Base-by-base conservation (phyloP, 1,284 basidiomycete genomes). In the Ceratobasidium sp. region DNA sequence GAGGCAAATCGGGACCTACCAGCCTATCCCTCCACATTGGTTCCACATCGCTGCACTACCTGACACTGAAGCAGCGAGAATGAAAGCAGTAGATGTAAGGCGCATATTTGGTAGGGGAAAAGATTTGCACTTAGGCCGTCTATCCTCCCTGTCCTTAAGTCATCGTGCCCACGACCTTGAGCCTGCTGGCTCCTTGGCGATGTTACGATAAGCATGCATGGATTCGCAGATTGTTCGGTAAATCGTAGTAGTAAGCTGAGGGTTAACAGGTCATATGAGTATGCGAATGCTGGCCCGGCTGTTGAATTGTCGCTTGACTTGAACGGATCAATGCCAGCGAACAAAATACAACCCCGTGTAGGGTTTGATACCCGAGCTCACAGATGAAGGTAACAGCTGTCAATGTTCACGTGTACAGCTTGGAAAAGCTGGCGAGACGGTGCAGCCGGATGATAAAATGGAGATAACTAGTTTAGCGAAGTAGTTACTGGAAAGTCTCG, bases 201-300 rank as follows among this genome's bases (percentile, higher is more conserved):
- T 10, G 15, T n/a, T 40, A 28, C 23, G 23, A 20, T 67, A 67
- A 7, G 42, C 26, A 18, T 28, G 55, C 68, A 44, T 70, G 68
- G 68, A 70, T 70, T 42, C 68, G 68, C 68, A 70, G 40, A 56
- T 56, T 70, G 15, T 56, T 70, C 68, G 68, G 68, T 39, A 51
- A 10, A 33, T 51, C 66, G 53, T 46, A n/a, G 13, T 18, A 46
- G 39, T 4, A 13, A 42, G 44, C 20, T 23, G 23, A 15, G 7
- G 64, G 40, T 9, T 20, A 20, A 42, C 44, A 18, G 6, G 63
- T 66, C 63, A 66, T 12, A 46, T 66, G 44, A 6, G n/a, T 6
- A 18, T 6, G 28, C 23, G 6, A 44, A 46, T 7, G 63, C 3
- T 44, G 18, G 9, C n/a, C 7, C 42, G 23, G 42, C 39, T 20